phyloP scores from a whole-genome alignment of 2,329 filamentous ascomycete species.

The Cryphonectria japonica region DNA sequence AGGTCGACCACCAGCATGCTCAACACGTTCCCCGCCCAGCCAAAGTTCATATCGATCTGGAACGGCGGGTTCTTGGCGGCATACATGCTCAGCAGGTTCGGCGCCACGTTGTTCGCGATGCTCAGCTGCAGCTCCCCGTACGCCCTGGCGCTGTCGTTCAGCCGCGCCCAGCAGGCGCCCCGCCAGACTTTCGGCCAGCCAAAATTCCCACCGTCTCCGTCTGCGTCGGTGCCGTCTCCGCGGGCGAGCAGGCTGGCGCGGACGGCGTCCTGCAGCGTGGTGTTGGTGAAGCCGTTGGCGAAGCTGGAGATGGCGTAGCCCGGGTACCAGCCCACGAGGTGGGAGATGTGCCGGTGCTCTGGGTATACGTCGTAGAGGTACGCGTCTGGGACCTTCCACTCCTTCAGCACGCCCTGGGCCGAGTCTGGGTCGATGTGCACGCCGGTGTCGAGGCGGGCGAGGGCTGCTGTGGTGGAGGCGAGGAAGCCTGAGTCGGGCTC shows the following conservation, averaged over 20 bases:
- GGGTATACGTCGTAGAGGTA: conserved; percentile 33
- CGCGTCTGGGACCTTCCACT: conserved; percentile 52
- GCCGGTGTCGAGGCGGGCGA: conserved; percentile 53
- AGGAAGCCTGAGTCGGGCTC: conserved; percentile 39
- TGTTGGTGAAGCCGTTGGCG: conserved; percentile 46
- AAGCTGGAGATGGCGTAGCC: conserved; percentile 53
- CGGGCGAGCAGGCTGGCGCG: conserved; percentile 44
- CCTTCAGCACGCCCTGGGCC: conserved; percentile 48
- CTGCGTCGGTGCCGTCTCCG: conserved; percentile 22
- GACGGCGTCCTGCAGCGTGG: conserved; percentile 49
- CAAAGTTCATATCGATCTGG: conserved; percentile 65
- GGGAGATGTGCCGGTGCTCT: conserved; percentile 56
- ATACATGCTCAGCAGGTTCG: conserved; percentile 58
- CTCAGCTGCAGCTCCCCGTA: conserved; percentile 53
- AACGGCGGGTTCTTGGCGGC: conserved; percentile 50
- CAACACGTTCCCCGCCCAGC: conserved; percentile 52
- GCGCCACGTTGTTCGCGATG: conserved; percentile 53
- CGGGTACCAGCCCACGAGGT: conserved; percentile 60
- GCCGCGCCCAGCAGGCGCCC: conserved; percentile 57
- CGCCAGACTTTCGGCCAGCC: conserved; percentile 65
- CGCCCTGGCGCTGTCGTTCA: conserved; percentile 55
- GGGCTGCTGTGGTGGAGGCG: conserved; percentile 43
- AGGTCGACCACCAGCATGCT: conserved; percentile 58
- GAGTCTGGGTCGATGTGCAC: conserved; percentile 45
- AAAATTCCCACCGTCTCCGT: conserved; percentile 42